These are phyloP conservation scores for Cnidoscolus chayamansa DNA, from an alignment of 441 rosid genomes.

Conservation along the genomic window DNA sequence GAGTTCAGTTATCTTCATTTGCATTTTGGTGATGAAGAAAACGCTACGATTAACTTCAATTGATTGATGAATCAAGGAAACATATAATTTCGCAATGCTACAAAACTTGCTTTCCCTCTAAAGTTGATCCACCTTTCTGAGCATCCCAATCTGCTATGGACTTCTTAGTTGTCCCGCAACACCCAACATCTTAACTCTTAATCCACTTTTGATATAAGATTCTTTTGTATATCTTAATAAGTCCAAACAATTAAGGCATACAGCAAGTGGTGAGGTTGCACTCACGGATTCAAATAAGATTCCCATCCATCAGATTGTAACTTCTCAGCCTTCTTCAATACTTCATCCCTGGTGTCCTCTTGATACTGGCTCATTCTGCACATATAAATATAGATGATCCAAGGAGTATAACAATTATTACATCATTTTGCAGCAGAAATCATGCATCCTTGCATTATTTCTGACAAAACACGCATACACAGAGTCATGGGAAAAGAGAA, in stretches of 20 bases:
- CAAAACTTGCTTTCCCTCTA: neutral
- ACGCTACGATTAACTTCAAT: neutral
- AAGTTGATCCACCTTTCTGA: neutral
- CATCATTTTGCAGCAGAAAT: neutral
- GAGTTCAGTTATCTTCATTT: neutral
- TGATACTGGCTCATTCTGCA: conserved; percentile 81
- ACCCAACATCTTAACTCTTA: neutral
- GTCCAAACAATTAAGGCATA: neutral
- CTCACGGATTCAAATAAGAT: conserved; percentile 55
- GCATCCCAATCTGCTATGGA: neutral
- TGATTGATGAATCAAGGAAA: neutral
- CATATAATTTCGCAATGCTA: neutral
- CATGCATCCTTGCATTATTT: neutral
- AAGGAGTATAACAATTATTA: neutral
- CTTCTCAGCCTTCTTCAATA: conserved; percentile 57
- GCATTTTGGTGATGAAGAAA: too few species aligned
- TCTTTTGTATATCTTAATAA: neutral
- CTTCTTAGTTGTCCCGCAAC: neutral
- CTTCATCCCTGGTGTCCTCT: conserved; percentile 67
- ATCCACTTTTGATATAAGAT: neutral
- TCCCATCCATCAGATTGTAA: conserved; percentile 69
- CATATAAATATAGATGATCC: neutral
- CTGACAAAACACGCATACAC: neutral
- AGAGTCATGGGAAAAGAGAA: neutral
- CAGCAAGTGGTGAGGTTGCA: neutral